Evolutionary conservation across 2,329 filamentous ascomycete species (phyloP), one percentile per base, ranked within the genome.

Genomic region (Penicillium vulpinum): DNA sequence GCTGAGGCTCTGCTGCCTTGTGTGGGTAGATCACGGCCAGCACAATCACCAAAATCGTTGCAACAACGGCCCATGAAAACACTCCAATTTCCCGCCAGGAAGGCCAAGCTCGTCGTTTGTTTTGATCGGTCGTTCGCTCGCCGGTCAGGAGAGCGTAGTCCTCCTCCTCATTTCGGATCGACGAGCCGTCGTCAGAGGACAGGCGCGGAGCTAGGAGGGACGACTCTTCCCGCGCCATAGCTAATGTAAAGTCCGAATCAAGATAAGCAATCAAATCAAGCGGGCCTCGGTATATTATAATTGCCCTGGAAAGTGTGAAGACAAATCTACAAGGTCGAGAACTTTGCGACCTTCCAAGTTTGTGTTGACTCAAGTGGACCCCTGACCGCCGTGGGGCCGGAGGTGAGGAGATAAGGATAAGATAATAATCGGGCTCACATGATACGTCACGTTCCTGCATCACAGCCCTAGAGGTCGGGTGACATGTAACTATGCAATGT

Each of bases 11-110:
- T 11, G 80, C 81, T 54, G 82, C 78, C 60, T 85, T 81, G 66
- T 86, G 83, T 74, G 96, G 91, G 70, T 91, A 89, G 16, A 90
- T 76, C n/a, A 94, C 89, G 4, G 90, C 90, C 21, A 96, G 81
- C 31, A 96, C 78, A 63, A 96, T 86, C 50, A 96, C 87, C 44
- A 84, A 84, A 7, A 87, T 85, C 0, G 92, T 96, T 18, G 92
- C 91, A 24, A 93, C 66, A 16, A 94, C 75, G 5, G 92, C 91
- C 92, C 92, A 96, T 47, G 83, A 76, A 70, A 96, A 92, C 61
- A 96, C 78, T 24, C 88, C 83, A 51, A 90, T 74, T 71, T 97
- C 91, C 60, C 89, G 85, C 85, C 85, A 89, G 70, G 83, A 81
- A 54, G 83, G 73, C 73, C 84, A 83, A 57, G 73, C 74, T 53